Evolutionary conservation across 225 moss, liverwort and hornwort species (phyloP), one percentile per base, ranked within the genome.

Genomic region (Asterella californica): DNA sequence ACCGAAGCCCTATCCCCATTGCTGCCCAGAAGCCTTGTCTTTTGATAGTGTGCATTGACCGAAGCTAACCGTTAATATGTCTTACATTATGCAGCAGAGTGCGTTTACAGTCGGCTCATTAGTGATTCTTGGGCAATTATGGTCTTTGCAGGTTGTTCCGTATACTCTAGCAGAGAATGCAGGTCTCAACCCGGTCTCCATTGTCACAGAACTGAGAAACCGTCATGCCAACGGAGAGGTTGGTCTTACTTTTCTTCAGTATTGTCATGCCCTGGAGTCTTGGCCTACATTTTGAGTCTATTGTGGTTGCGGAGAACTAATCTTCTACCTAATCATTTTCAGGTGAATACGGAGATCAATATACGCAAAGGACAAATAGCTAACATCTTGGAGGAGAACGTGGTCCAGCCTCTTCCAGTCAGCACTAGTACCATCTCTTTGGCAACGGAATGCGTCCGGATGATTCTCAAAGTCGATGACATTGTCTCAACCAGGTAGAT

Each of bases 401-500:
- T 99, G 19, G 91, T 99, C 9, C 97, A 99, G 83, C 97, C 97
- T 15, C 80, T 93, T 83, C 91, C 94, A 1, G 97, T 99, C 79
- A 94, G 92, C 90, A 99, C 94, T 1, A 99, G 97, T 81, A 94
- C 97, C 60, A 74, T 99, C 14, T 94, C 93, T 70, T 83, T 99
- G 61, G 97, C 97, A 21, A 93, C 93, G 11, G 94, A 99, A 80
- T 99, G 97, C 86, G 94, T 99, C 11, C 89, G 94, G 57, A 97
- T 97, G 97, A 97, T 99, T 81, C 84, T 99, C 66, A 99, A 99
- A 84, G 93, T 99, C 48, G 97, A 99, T 80, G 97, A 99, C 72
- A 92, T 99, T 66, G 94, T 99, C 24, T 92, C 94, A 53, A 92
- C 93, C 12, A 90, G 93, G 86, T 99, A 85, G 84, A 47, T 46